These are phyloP conservation scores for Eutrema japonicum DNA, from an alignment of 345 rosid species.

Conservation along the genomic window DNA sequence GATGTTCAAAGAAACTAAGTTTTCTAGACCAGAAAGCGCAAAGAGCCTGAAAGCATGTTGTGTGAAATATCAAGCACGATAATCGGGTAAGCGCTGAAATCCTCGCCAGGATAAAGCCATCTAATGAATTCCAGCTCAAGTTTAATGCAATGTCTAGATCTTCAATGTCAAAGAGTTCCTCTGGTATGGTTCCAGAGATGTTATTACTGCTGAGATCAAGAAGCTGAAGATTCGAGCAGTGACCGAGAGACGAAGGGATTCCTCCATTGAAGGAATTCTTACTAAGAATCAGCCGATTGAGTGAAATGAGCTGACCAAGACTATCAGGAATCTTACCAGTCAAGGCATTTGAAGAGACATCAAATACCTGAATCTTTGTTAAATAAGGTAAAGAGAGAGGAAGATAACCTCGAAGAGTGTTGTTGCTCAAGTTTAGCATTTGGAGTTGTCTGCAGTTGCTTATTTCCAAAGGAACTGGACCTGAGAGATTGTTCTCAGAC, in stretches of 20 bases:
- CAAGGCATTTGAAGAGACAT: slow-evolving; percentile 61
- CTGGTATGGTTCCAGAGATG: slow-evolving; percentile 61
- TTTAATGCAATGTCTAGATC: slow-evolving; percentile 72
- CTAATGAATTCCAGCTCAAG: slow-evolving; percentile 72
- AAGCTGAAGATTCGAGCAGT: slow-evolving; percentile 65
- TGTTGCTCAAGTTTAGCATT: slow-evolving; percentile 81
- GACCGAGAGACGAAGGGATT: slow-evolving; percentile 63
- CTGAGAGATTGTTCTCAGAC: slow-evolving; percentile 69
- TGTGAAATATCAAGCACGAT: slow-evolving; percentile 67
- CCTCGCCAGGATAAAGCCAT: slow-evolving; percentile 58
- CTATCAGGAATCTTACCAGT: slow-evolving; percentile 56
- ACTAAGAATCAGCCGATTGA: slow-evolving; percentile 57
- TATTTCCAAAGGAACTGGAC: slow-evolving; percentile 66
- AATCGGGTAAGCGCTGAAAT: slow-evolving; percentile 62
- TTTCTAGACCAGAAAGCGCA: slow-evolving; percentile 54
- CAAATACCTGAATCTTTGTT: slow-evolving; percentile 63
- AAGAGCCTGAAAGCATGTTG: slow-evolving; percentile 64
- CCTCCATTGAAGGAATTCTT: slow-evolving; percentile 55
- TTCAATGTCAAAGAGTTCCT: slow-evolving; percentile 58
- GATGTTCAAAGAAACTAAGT: slow-evolving; percentile 71
- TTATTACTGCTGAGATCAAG: slow-evolving; percentile 74
- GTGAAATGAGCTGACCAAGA: slow-evolving; percentile 63
- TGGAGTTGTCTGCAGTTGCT: slow-evolving; percentile 75
- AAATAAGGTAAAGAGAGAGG: slow-evolving; percentile 69
- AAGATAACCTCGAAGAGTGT: slow-evolving; percentile 66